These are phyloP conservation scores for Aspergillus sp. DNA, from an alignment of 2,329 filamentous ascomycete genomes.

Conservation along the genomic window DNA sequence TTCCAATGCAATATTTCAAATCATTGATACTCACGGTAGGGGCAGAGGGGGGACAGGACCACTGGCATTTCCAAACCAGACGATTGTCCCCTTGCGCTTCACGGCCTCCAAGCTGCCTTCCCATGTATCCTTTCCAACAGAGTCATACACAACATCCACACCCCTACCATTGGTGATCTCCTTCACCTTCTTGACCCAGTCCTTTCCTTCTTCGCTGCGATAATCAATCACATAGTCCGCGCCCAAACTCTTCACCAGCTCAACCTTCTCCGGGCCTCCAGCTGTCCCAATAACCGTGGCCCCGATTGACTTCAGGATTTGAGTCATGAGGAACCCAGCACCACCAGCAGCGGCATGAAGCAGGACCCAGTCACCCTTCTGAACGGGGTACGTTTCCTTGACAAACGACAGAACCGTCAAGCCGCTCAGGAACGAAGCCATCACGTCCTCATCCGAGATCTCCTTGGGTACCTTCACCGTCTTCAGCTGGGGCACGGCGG, in stretches of 20 bases:
- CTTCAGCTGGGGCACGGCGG: conserved; percentile 56
- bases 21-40: conserved; percentile 58
- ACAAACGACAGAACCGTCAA: conserved; percentile 81
- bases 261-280: conserved; percentile 72
- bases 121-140: conserved; percentile 84
- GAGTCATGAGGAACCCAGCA: conserved; percentile 74
- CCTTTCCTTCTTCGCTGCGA: conserved; percentile 80
- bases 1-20: conserved; percentile 20
- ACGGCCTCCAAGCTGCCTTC: conserved; percentile 75
- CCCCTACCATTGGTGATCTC: conserved; percentile 79
- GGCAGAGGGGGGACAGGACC: conserved; percentile 75
- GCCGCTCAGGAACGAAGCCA: conserved; percentile 76
- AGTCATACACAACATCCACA: conserved; percentile 79
- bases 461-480: conserved; percentile 67
- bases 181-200: conserved; percentile 78
- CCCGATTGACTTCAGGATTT: conserved; percentile 73
- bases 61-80: conserved; percentile 81
- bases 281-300: conserved; percentile 82
- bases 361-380: conserved; percentile 78
- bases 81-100: conserved; percentile 75
- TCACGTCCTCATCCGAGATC: conserved; percentile 65
- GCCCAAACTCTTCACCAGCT: conserved; percentile 67
- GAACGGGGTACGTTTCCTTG: conserved; percentile 71
- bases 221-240: conserved; percentile 77
- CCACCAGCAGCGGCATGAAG: conserved; percentile 87